Base-by-base conservation (phyloP, 345 rosid genomes). In the Schrenkiella parvula region DNA sequence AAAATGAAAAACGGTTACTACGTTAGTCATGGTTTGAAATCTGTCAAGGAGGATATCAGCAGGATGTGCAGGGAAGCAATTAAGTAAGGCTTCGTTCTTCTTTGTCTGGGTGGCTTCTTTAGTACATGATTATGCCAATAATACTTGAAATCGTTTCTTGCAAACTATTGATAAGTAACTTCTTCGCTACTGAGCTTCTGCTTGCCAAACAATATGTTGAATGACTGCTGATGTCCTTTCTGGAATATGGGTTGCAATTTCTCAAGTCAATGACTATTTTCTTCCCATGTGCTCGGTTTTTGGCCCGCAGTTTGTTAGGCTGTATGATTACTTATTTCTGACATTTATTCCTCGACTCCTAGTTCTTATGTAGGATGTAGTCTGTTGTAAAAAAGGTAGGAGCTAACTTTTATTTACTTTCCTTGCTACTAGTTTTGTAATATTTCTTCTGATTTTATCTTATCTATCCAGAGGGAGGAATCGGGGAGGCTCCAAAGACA, bases 51-150 rank as follows among this genome's bases (percentile, higher is more conserved):
- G 75, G 99, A 95, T 82, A 92, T 95, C 79, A 80, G 96, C 79
- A 87, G 92, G 73, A 92, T 95, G 90, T 92, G 99, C 85, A 85
- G 95, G 82, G 99, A 95, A 82, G 99, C 99, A 52, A 87, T 92
- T 57, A 95, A 92, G 99, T 92, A 90, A 80, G 89, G 52, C 68
- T 26, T 54, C 61, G 41, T 68, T 15, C 26, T 29, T 58, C 64
- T 43, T 17, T 71, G 52, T 66, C 54, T 62, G 44, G 28, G 41
- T 60, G 50, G 38, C 31, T 51, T 60, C 43, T 43, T 26, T 55
- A 32, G 23, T 62, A 26, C 59, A 53, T 46, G 48, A 32, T 21
- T 69, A 54, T 68, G 31, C 44, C 60, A 26, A 19, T 44, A 21
- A 47, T 23, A 18, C 38, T 51, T 63, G 25, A 34, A 23, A 60